phyloP scores from a whole-genome alignment of 441 rosid species.

The Syzygium malaccense region DNA sequence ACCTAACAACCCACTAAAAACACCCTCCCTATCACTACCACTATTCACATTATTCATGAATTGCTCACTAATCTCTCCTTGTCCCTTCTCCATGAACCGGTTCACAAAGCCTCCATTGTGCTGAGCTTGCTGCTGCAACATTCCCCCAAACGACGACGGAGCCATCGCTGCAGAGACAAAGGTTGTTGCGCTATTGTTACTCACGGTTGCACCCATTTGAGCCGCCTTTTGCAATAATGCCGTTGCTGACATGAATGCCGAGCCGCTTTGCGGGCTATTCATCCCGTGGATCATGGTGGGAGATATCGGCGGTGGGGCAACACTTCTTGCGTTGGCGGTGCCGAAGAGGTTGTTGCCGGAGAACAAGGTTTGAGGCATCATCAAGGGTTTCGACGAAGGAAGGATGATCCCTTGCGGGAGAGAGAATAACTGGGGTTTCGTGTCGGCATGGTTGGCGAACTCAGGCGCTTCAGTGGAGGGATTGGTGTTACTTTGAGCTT shows the following conservation, averaged over 20 bases:
- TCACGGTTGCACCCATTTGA: slow-evolving; percentile 42
- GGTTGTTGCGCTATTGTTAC: neutral
- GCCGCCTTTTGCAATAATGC: slow-evolving; percentile 55
- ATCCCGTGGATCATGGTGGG: neutral
- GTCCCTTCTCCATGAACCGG: neutral
- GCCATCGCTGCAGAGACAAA: neutral
- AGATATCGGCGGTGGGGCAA: neutral
- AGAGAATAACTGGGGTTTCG: slow-evolving; percentile 1
- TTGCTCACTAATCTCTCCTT: slow-evolving; percentile 11
- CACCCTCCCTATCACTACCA: slow-evolving; percentile 3
- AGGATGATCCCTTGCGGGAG: slow-evolving; percentile 9
- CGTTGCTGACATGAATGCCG: slow-evolving; percentile 43
- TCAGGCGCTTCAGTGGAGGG: neutral
- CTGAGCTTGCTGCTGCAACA: neutral
- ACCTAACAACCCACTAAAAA: slow-evolving; percentile 21
- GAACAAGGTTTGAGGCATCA: slow-evolving; percentile 4
- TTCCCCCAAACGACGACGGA: rapidly evolving
- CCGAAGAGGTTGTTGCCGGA: slow-evolving; percentile 12
- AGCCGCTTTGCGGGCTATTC: neutral
- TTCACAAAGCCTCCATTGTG: neutral
- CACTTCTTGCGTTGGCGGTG: neutral
- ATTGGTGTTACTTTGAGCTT: slow-evolving; percentile 7
- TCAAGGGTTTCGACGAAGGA: neutral
- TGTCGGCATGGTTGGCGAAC: neutral
- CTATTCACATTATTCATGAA: slow-evolving; percentile 9